These are phyloP conservation scores for Elongisporangium undulatum DNA, from an alignment of 352 stramenopile species.

Conservation along the genomic window DNA sequence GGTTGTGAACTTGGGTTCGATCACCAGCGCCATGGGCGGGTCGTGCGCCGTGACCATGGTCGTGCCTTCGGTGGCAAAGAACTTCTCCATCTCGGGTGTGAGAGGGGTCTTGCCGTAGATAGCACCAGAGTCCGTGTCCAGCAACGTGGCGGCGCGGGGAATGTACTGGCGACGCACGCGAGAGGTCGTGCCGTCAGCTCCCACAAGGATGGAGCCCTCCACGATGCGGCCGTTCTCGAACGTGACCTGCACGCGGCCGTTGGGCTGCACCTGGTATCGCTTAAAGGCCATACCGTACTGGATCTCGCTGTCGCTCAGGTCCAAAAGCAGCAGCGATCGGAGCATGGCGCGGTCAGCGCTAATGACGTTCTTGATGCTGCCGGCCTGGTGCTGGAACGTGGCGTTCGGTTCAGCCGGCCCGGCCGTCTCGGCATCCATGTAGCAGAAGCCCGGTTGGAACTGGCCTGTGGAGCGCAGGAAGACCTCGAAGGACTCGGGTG, in stretches of 20 bases:
- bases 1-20: slow-evolving; percentile 38
- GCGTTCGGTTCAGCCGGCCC: slow-evolving; percentile 7
- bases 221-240: slow-evolving; percentile 51
- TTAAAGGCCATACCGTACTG: slow-evolving; percentile 59
- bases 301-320: slow-evolving; percentile 45
- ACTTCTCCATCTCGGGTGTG: slow-evolving; percentile 39
- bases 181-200: slow-evolving; percentile 54
- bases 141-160: slow-evolving; percentile 28
- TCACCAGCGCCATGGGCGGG: slow-evolving; percentile 50
- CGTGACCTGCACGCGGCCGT: slow-evolving; percentile 37
- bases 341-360: slow-evolving; percentile 45
- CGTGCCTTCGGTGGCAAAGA: slow-evolving; percentile 39
- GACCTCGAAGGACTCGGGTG: slow-evolving; percentile 45
- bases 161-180: slow-evolving; percentile 57
- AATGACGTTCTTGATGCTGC: slow-evolving; percentile 22
- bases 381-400: slow-evolving; percentile 9
- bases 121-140: slow-evolving; percentile 58
- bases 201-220: slow-evolving; percentile 44
- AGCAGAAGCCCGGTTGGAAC: slow-evolving; percentile 45
- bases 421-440: slow-evolving; percentile 37
- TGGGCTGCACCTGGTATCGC: slow-evolving; percentile 30
- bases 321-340: slow-evolving; percentile 34
- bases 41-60: slow-evolving; percentile 38
- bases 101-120: slow-evolving; percentile 70
- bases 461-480: slow-evolving; percentile 47